Base-by-base conservation (phyloP, 148 eudicot genomes). In the Fagopyrum tataricum region DNA sequence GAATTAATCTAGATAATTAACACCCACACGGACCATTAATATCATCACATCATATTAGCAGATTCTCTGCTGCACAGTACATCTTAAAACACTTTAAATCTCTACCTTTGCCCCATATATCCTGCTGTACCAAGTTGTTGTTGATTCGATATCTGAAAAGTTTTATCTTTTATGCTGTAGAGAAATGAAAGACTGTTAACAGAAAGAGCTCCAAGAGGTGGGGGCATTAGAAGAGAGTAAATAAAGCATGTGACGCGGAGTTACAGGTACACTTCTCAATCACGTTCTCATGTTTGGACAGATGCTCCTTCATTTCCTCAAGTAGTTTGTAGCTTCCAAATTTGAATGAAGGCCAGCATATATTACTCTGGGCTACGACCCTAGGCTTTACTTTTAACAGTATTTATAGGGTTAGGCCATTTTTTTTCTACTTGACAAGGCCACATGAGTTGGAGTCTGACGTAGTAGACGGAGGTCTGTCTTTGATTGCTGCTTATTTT, bases 391-490 rank as follows among this genome's bases (percentile, higher is more conserved):
- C 39, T 31, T 62, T 62, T 58, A 51, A n/a, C 56, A 52, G 7
- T 61, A 24, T 12, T 10, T 12, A 26, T 61, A 26, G 67, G 67
- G 40, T 61, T 31, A 61, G 67, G 67, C 37, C 13, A 46, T 46
- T 46, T 46, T 46, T 44, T 44, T 46, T 46, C 13, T 46, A 13
- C 49, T 46, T 46, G 49, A 46, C 49, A 46, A 11, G 41, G 40
- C 41, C 67, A 61, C 67, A 61, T 61, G 67, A 61, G 67, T 61
- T 61, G 67, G 67, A 61, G 17, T 61, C 44, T 64, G 69, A 14
- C 69, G 68, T 46, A 8, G 49, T 46, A 46, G 13, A 46, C 49
- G 49, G 10, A 44, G 48, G 48, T 44, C 37, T 31, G 37, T 21
- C 31, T 47, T 47, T 47, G 13, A 47, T 47, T 47, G 51, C 51